Evolutionary conservation across 345 rosid species (phyloP), one percentile per base, ranked within the genome.

Genomic region (Gossypium anomalum): DNA sequence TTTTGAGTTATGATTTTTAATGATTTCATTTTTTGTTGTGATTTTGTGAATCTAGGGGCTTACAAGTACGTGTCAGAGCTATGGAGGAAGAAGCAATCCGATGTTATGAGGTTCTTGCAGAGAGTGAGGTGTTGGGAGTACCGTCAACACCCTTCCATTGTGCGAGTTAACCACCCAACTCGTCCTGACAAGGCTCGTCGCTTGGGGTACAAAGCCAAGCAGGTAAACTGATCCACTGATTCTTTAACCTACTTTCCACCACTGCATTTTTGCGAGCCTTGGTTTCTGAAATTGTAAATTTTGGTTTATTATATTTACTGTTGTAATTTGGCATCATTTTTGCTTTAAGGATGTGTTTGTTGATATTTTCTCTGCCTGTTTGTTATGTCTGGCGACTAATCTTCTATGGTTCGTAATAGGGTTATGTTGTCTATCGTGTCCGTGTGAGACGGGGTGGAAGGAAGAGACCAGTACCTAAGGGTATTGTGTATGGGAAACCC

Each of bases 141-240:
- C 10, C 58, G 58, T n/a, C 22, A 53, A 17, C 58, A 53, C 22
- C 58, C 58, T n/a, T 53, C 58, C 20, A 53, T 53, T 53, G 58
- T 53, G 22, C 58, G 58, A 17, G 58, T 53, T 53, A 53, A 53
- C 58, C 58, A 53, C 58, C 58, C 58, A 13, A 53, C 58, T 53
- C 58, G 58, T 7, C 58, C 58, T n/a, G 58, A 53, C 58, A 53
- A 53, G 58, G 58, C 58, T 53, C 58, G 58, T 17, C 58, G 58
- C 58, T n/a, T 53, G 58, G 58, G 58, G 6, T 53, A 53, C 22
- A 53, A 53, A n/a, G 58, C 58, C 58, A 53, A 53, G 58, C 58
- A 53, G 58, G 58, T 52, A 15, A 52, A 52, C 3, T 11, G 13
- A 45, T 8, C 13, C 13, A 11, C 2, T 45, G 48, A 8, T 45